Evolutionary conservation across 2,329 filamentous ascomycete species (phyloP).

Genomic region (Calcarisporium arbuscula): DNA sequence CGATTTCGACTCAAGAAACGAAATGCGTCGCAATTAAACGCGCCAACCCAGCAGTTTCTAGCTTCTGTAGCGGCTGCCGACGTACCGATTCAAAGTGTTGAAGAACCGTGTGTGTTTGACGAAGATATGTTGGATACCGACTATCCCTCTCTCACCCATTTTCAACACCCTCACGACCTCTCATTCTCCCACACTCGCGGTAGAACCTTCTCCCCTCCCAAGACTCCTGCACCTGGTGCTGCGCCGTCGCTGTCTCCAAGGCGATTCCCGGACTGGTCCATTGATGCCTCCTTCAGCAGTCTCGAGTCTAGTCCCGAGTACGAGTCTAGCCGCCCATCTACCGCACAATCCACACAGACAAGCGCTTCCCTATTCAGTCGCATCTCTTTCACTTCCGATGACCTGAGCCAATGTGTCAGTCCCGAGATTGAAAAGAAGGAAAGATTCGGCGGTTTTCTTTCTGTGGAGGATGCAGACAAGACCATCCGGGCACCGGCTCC

Average conservation of each 20-base stretch:
- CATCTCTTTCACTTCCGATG: constrained; percentile 50
- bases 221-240: constrained; percentile 48
- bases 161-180: constrained; percentile 26
- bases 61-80: constrained; percentile 61
- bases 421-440: constrained; percentile 33
- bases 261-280: constrained; percentile 53
- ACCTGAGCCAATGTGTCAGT: constrained; percentile 44
- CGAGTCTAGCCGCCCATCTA: constrained; percentile 54
- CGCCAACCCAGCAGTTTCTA: constrained; percentile 60
- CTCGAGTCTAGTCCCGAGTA: constrained; percentile 54
- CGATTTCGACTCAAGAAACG: constrained; percentile 51
- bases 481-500: constrained; percentile 18
- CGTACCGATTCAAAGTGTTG: constrained; percentile 58
- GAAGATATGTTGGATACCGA: constrained; percentile 36
- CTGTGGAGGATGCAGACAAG: constrained; percentile 22
- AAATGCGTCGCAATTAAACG: constrained; percentile 44
- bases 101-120: constrained; percentile 43
- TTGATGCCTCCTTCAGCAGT: constrained; percentile 50
- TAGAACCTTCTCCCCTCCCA: constrained; percentile 47
- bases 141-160: constrained; percentile 25
- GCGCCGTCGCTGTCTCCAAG: constrained; percentile 37
- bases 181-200: constrained; percentile 25
- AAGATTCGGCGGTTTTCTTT: constrained; percentile 16
- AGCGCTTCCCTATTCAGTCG: constrained; percentile 52
- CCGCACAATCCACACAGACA: constrained; percentile 53